phyloP scores from a whole-genome alignment of 768 basidiomycete species.

The Lentinus tigrinus region DNA sequence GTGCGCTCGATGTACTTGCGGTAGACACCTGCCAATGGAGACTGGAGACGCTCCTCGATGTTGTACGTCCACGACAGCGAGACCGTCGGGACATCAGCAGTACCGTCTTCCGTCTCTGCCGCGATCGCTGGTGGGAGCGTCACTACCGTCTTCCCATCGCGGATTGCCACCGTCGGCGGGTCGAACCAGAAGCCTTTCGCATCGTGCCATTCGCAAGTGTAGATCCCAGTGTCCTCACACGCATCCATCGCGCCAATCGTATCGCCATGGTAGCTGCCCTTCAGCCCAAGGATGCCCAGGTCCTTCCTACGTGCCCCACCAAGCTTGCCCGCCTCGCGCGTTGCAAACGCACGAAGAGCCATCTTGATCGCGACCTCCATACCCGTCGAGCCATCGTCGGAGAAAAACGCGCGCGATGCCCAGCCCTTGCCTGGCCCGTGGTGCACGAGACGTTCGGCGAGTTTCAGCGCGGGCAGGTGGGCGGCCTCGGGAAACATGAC shows the following conservation, averaged over 20 bases:
- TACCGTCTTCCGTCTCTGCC: conserved; percentile 22
- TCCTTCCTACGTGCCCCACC: conserved; percentile 32
- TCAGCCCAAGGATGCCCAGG: conserved; percentile 80
- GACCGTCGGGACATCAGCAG: conserved; percentile 31
- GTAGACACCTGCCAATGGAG: conserved; percentile 66
- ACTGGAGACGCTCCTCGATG: conserved; percentile 55
- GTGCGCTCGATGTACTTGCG: conserved; percentile 52
- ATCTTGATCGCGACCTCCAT: conserved; percentile 99
- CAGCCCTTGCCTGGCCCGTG: conserved; percentile 84
- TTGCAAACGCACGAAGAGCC: conserved; percentile 74
- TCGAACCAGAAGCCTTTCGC: conserved; percentile 94
- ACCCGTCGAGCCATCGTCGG: conserved; percentile 93
- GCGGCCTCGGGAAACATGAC: conserved; percentile 93
- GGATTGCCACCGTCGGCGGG: conserved; percentile 74
- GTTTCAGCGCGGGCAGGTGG: conserved; percentile 79
- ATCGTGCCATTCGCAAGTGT: conserved; percentile 94
- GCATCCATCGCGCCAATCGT: conserved; percentile 98
- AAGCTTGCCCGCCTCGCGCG: conserved; percentile 36
- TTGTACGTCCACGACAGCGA: conserved; percentile 69
- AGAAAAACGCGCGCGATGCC: conserved; percentile 90
- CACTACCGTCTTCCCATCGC: conserved; percentile 55
- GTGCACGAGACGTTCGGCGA: conserved; percentile 76
- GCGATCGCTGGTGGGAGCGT: conserved; percentile 52
- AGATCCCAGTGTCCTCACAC: conserved; percentile 79
- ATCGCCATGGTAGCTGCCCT: conserved; percentile 96